These are phyloP conservation scores for Colletotrichum ledebouriae DNA, from an alignment of 2,329 filamentous ascomycete genomes.

Conservation along the genomic window DNA sequence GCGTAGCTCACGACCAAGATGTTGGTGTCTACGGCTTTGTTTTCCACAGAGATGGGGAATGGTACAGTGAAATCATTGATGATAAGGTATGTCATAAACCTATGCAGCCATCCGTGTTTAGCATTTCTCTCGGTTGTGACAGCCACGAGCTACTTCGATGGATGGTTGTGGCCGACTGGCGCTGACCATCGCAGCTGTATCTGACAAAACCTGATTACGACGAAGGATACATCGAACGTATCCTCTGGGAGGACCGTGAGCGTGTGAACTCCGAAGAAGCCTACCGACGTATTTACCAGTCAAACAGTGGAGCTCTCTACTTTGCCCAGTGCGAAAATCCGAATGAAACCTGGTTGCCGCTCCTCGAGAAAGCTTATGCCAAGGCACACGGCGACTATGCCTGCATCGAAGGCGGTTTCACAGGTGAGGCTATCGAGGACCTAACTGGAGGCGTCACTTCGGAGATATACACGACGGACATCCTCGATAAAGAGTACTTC, in stretches of 20 bases:
- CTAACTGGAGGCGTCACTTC: constrained; percentile 76
- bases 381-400: constrained; percentile 86
- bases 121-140: not conserved
- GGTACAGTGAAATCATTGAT: constrained; percentile 71
- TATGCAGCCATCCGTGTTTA: not conserved
- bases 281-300: constrained; percentile 79
- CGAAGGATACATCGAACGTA: constrained; percentile 64
- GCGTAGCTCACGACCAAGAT: constrained; percentile 78
- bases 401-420: constrained; percentile 80
- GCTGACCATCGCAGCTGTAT: constrained; percentile 55
- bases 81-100: constrained; percentile 57
- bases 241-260: constrained; percentile 59
- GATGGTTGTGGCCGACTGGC: not conserved
- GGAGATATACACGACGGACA: constrained; percentile 75
- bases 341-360: constrained; percentile 84
- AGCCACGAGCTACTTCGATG: not conserved
- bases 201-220: constrained; percentile 73
- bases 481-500: constrained; percentile 77
- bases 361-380: constrained; percentile 85
- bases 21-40: constrained; percentile 90
- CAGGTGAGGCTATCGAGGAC: constrained; percentile 71
- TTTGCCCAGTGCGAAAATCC: constrained; percentile 81
- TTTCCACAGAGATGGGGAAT: constrained; percentile 84
- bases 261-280: constrained; percentile 67
- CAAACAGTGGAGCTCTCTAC: constrained; percentile 80